Evolutionary conservation across 2,329 filamentous ascomycete species (phyloP).

Genomic region (Dactylellina parvicollis): DNA sequence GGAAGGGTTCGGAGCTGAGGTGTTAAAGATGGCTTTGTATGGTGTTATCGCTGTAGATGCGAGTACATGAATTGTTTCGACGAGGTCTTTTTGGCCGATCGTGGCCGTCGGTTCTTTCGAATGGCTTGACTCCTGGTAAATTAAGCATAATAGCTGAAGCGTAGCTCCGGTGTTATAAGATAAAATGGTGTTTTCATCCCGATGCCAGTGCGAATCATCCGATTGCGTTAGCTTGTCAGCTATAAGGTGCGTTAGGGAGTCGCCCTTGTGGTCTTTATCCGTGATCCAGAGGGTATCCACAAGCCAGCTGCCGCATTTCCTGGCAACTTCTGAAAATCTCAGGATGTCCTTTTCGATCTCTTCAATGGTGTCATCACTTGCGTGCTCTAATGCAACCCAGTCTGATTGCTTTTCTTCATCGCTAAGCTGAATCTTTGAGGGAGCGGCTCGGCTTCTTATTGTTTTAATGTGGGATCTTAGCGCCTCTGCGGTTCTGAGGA

Average conservation of each 20-base stretch:
- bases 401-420: constrained; percentile 50
- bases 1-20: constrained; percentile 35
- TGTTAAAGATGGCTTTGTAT: constrained; percentile 49
- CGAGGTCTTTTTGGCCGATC: constrained; percentile 6
- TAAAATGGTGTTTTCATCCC: constrained; percentile 45
- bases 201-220: constrained; percentile 36
- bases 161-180: constrained; percentile 48
- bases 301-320: constrained; percentile 36
- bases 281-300: constrained; percentile 39
- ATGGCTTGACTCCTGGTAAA: constrained; percentile 31
- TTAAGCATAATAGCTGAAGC: constrained; percentile 40
- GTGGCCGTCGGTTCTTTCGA: neutral
- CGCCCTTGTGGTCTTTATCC: constrained; percentile 43
- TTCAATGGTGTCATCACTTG: constrained; percentile 27
- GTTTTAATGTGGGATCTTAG: constrained; percentile 41
- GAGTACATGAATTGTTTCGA: constrained; percentile 37
- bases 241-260: constrained; percentile 36
- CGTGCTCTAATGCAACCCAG: constrained; percentile 46
- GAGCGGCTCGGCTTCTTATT: constrained; percentile 9
- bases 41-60: constrained; percentile 33
- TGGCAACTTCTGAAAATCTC: constrained; percentile 20
- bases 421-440: constrained; percentile 40
- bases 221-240: constrained; percentile 46
- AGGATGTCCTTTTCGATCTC: constrained; percentile 46
- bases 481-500: constrained; percentile 22